Evolutionary conservation across 306 rosid species (phyloP), one percentile per base, ranked within the genome.

Genomic region (Vigna angularis): DNA sequence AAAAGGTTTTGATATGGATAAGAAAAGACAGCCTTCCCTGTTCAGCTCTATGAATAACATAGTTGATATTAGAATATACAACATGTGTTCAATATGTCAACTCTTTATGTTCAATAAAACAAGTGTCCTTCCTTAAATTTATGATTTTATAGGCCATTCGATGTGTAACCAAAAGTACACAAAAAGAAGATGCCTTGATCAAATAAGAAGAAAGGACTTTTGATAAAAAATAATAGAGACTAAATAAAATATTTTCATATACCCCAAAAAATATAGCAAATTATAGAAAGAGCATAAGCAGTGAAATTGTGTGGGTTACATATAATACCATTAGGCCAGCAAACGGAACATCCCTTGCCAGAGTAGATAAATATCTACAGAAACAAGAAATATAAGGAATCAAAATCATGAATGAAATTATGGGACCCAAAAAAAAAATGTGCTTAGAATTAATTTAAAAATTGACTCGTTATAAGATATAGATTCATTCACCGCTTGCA

Each of bases 301-400:
- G 15, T 56, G 42, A 64, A 42, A 66, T 22, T 12, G 24, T 4
- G 30, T 17, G 58, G 45, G 45, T n/a, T 13, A 16, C 74, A 40
- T 63, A 76, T 61, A 4, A 30, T 87, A 93, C 97, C 98, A 93
- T 93, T 56, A 93, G 81, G 74, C 98, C 97, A 28, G 98, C 97
- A 81, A 91, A 93, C 32, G 98, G 98, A 79, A 93, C 92, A 82
- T 93, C 98, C 86, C 98, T 87, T 70, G 97, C 98, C 30, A 93
- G 87, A 15, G 97, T 93, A 57, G 95, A 90, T 88, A 91, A 87
- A 65, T 88, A 93, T 74, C 98, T 93, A 87, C 58, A 56, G 49
- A 85, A 56, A 47, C 77, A 88, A 71, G 52, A 80, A 73, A 83
- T 84, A 50, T 36, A 75, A 42, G 70, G 70, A 47, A 53, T 66